Base-by-base conservation (phyloP, 176 grass and related monocot species). In the Musa schizocarpa region DNA sequence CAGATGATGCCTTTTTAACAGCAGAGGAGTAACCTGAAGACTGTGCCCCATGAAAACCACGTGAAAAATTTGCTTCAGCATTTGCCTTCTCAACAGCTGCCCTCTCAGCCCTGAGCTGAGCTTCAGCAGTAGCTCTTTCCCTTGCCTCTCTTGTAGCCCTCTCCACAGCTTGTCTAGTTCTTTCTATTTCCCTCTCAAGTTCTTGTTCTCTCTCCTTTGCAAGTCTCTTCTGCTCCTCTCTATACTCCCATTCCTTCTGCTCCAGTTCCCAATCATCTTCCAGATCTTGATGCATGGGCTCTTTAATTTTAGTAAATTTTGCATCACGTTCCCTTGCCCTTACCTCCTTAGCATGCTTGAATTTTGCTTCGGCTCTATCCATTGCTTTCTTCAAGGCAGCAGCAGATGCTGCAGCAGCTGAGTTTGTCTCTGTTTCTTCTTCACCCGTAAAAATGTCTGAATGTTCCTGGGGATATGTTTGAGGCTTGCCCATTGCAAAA, bases 361-460 rank as follows among this genome's bases (percentile, higher is more conserved):
- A 87, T 70, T 98, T 98, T 76, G 88, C 88, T 80, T 98, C 90
- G 69, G 94, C 94, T 85, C 89, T 93, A 72, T 88, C 87, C 94
- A 98, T 93, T 27, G 94, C 90, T 71, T 93, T 90, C 83, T 93
- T 98, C 94, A 98, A 93, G 57, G 90, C 90, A 65, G 90, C 90
- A 57, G 90, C 87, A 76, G 90, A 92, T 85, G 90, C 90, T 19
- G 75, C 65, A 63, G 74, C 67, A 63, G 84, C 75, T 78, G 86
- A 86, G 56, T 72, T 86, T 72, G 49, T 89, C 82, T 87, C 90
- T 81, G 81, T 87, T 69, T 92, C 88, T 78, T 92, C 76, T 3
- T 92, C 90, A 26, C 65, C 74, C 0, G 71, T 65, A 21, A 84
- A 86, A 79, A 3, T 48, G 69, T 74, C 87, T 77, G 70, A 70